Conservation (phyloP, 2,329 filamentous ascomycete genomes). For the Fusarium nurragi region DNA sequence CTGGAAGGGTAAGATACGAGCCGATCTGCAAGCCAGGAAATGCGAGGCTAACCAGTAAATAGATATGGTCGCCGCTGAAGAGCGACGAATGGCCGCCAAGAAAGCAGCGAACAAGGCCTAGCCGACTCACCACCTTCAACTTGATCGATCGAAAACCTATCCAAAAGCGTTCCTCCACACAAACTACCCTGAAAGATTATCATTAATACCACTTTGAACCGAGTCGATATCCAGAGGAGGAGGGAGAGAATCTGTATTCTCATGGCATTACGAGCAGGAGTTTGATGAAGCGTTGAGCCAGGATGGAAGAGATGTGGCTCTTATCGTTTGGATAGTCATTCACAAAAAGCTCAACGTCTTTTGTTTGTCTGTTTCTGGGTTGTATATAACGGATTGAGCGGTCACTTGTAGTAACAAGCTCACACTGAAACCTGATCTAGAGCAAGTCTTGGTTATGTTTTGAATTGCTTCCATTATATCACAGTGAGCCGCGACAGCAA, state of each 20-base stretch:
- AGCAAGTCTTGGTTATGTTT: background rate
- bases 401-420: slow-evolving; percentile 6
- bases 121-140: background rate
- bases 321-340: background rate
- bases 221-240: slow-evolving; percentile 2
- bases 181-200: slow-evolving; percentile 4
- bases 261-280: background rate
- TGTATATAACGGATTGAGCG: background rate
- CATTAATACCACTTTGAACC: background rate
- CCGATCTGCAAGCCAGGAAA: background rate
- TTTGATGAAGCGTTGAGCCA: slow-evolving; percentile 1
- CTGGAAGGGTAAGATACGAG: slow-evolving; percentile 77
- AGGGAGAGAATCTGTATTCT: slow-evolving; percentile 8
- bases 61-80: slow-evolving; percentile 88
- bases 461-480: slow-evolving; percentile 20
- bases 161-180: background rate
- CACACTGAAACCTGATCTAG: background rate
- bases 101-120: slow-evolving; percentile 44
- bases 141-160: background rate
- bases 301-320: background rate
- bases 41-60: slow-evolving; percentile 18
- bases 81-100: slow-evolving; percentile 64
- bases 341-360: background rate
- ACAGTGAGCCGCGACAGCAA: slow-evolving; percentile 5
- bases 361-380: slow-evolving; percentile 9